Base-by-base conservation (phyloP, 2,329 filamentous ascomycete species). In the Epichloe coenophiala region DNA sequence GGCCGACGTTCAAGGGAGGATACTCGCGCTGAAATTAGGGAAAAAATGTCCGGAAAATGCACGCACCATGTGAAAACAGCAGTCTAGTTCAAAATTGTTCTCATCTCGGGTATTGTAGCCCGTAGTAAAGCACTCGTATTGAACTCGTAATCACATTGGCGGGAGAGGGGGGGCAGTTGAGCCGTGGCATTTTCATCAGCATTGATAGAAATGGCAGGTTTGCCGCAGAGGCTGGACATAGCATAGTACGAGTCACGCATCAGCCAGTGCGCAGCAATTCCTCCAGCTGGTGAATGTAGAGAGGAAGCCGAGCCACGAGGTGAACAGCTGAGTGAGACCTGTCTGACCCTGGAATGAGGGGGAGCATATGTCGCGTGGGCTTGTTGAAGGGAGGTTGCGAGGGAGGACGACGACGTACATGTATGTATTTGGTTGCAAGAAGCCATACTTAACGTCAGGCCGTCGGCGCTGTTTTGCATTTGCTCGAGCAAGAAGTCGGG, bases 331-430 rank as follows among this genome's bases (percentile, higher is more conserved):
- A 27, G 21, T 4, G 13, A 44, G 41, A 44, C 41, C 1, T 23
- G 41, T 44, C 17, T 44, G 41, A 44, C 41, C 21, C 40, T 48
- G 49, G 49, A 51, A 51, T 51, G 49, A 51, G 39, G 49, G 44
- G 39, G 5, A 42, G 9, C 39, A 51, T 42, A 12, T 13, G 44
- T 44, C 31, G 39, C 38, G 37, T n/a, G 31, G 49, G 37, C 45
- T 19, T 47, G 31, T 9, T 15, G 3, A 44, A 48, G 49, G 45
- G 49, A 45, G 49, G 39, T 7, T 21, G 44, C n/a, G 23, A 45
- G n/a, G 42, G 42, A 45, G 12, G 43, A 17, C 27, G 27, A 31
- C 33, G 19, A 21, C 17, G n/a, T 23, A 27, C 23, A 27, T 12
- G 17, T 2, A 27, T 12, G 17, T 2, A 17, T 17, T 45, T 9